phyloP scores from a whole-genome alignment of 2,329 filamentous ascomycete genomes.

The Fusarium scirpi region DNA sequence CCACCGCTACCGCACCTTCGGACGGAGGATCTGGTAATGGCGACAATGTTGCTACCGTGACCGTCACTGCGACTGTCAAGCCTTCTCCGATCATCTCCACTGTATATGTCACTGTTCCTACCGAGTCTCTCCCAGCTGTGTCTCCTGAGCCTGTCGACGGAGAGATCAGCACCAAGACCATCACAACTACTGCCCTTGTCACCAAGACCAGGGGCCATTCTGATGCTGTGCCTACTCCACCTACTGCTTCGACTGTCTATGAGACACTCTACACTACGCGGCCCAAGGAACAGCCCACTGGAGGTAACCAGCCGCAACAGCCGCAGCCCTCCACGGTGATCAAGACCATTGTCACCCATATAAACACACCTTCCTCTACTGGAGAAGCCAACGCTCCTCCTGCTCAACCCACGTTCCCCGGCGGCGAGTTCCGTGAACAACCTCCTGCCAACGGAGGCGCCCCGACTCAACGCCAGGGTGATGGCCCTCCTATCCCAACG shows the following conservation, averaged over 20 bases:
- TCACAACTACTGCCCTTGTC: slow-evolving; percentile 39
- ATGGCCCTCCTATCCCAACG: slow-evolving; percentile 34
- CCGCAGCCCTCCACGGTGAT: slow-evolving; percentile 37
- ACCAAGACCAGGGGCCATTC: slow-evolving; percentile 29
- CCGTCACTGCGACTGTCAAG: slow-evolving; percentile 55
- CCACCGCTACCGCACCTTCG: slow-evolving; percentile 25
- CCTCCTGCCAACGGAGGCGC: slow-evolving; percentile 17
- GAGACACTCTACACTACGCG: slow-evolving; percentile 38
- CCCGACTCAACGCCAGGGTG: slow-evolving; percentile 13
- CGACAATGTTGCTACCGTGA: slow-evolving; percentile 44
- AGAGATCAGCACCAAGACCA: slow-evolving; percentile 37
- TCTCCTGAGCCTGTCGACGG: slow-evolving; percentile 19
- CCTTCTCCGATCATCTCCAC: slow-evolving; percentile 55
- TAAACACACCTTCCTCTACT: slow-evolving; percentile 25
- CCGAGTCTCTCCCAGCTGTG: slow-evolving; percentile 28
- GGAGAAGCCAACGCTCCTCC: slow-evolving; percentile 8
- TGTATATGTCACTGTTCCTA: slow-evolving; percentile 53
- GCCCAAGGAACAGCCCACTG: slow-evolving; percentile 22
- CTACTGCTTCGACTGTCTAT: slow-evolving; percentile 35
- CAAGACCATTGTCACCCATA: slow-evolving; percentile 31
- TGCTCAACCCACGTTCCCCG: slow-evolving; percentile 32
- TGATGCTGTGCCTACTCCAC: slow-evolving; percentile 15
- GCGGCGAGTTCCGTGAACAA: slow-evolving; percentile 42
- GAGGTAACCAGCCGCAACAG: slow-evolving; percentile 13
- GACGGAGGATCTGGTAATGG: slow-evolving; percentile 26